Conservation (phyloP, 1,139 yeast species). For the Suhomyces guaymorum region DNA sequence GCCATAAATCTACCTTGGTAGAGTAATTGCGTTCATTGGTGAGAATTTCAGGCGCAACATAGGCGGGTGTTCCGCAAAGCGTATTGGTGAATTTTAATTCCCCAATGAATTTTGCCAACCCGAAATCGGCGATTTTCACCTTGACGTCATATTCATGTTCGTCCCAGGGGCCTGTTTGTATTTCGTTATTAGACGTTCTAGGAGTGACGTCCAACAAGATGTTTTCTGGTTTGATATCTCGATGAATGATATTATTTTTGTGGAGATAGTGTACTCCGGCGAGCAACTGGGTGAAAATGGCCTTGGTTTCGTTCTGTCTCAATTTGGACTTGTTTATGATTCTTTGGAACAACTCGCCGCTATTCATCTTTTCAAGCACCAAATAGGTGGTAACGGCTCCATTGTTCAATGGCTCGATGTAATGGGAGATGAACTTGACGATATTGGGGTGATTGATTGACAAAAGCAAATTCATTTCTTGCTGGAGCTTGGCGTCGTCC, state of each 20-base stretch:
- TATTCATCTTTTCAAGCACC: constrained; percentile 70
- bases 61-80: constrained; percentile 32
- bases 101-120: constrained; percentile 32
- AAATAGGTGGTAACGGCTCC: constrained; percentile 59
- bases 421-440: constrained; percentile 64
- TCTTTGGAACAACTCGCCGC: constrained; percentile 74
- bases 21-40: constrained; percentile 57
- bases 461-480: constrained; percentile 65
- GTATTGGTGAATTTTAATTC: constrained; percentile 31
- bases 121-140: constrained; percentile 74
- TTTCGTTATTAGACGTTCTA: constrained; percentile 41
- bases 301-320: constrained; percentile 61
- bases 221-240: constrained; percentile 90
- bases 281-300: constrained; percentile 61
- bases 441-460: constrained; percentile 72
- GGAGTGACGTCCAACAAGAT: constrained; percentile 71
- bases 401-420: constrained; percentile 65
- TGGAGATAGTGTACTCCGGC: constrained; percentile 67
- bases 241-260: constrained; percentile 73
- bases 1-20: constrained; percentile 78
- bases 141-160: constrained; percentile 57
- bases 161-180: constrained; percentile 75
- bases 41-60: constrained; percentile 76
- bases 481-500: constrained; percentile 56
- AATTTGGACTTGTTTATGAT: constrained; percentile 63